These are phyloP conservation scores for Melanomma pulvis-pyrius DNA, from an alignment of 495 filamentous ascomycete genomes.

Conservation along the genomic window DNA sequence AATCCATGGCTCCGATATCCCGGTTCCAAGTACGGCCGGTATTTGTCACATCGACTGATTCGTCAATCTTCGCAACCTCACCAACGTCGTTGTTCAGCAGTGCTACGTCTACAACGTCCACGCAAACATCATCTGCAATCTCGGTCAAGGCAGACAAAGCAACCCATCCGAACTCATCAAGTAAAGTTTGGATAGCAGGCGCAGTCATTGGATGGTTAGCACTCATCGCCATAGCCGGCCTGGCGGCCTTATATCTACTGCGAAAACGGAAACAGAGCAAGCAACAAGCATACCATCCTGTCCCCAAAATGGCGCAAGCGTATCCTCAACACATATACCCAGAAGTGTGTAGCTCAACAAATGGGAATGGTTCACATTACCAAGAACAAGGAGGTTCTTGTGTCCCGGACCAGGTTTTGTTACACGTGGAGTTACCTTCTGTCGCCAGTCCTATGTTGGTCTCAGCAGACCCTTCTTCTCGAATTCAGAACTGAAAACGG, in stretches of 20 bases:
- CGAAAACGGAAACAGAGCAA: slow-evolving; percentile 8
- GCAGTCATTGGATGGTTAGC: not conserved
- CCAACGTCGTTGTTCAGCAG: not conserved
- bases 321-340: not conserved
- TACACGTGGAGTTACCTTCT: too few relatives aligned
- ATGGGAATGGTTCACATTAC: not conserved
- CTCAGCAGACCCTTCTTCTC: too few relatives aligned
- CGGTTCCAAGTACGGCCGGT: not conserved
- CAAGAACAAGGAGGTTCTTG: not conserved
- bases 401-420: too few relatives aligned
- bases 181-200: slow-evolving; percentile 8
- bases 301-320: not conserved
- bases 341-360: not conserved
- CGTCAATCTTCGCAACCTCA: not conserved
- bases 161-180: not conserved
- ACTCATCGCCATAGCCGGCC: slow-evolving; percentile 2
- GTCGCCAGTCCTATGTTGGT: too few relatives aligned
- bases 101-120: not conserved
- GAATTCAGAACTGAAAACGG: too few relatives aligned
- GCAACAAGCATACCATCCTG: not conserved
- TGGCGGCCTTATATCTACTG: not conserved
- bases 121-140: not conserved
- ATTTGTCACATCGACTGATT: not conserved
- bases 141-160: not conserved
- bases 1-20: not conserved